Evolutionary conservation across 2,329 filamentous ascomycete genomes (phyloP), one percentile per base, ranked within the genome.

Genomic region (Mycosphaerella sp.): DNA sequence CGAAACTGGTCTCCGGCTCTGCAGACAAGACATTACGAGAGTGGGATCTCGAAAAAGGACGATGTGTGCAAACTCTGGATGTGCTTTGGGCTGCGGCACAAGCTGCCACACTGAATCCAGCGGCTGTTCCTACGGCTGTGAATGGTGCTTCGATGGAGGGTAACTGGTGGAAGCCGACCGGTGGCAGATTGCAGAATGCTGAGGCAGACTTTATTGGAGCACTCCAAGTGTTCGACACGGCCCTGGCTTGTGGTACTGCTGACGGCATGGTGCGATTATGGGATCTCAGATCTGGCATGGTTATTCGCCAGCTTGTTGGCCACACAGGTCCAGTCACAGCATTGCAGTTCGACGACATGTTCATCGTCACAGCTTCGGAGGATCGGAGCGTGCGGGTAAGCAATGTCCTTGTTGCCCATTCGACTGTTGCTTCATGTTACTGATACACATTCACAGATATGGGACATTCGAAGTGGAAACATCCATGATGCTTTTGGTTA

Each of bases 11-110:
- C 28, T 98, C 93, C 1, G 93, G 93, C 10, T 97, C 91, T 6
- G 86, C 93, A 0, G 93, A 98, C 73, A 98, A 98, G 77, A 98
- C 93, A 1, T 76, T 98, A 49, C 84, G 93, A 40, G 93, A 98
- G 69, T 98, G 93, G 93, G 93, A 98, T 74, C 78, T 98, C 44
- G 87, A 91, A 63, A 96, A 90, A 68, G 93, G 93, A n/a, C 86
- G 93, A 43, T 97, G 93, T 69, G 87, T 98, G 48, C 93, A 98
- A 71, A 98, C 93, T 2, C 76, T 98, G 43, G 93, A 98, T 70
- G 91, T 98, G 6, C 86, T 98, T 68, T 98, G 93, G 93, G 93
- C 93, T 8, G 90, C 93, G 4, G 90, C 93, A 2, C 90, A 96
- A 72, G 58, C 58, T 12, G 84, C 80, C 4, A 77, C 87, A 49